Conservation (phyloP, 2,329 filamentous ascomycete genomes). For the Cladosporium cucumerinum region DNA sequence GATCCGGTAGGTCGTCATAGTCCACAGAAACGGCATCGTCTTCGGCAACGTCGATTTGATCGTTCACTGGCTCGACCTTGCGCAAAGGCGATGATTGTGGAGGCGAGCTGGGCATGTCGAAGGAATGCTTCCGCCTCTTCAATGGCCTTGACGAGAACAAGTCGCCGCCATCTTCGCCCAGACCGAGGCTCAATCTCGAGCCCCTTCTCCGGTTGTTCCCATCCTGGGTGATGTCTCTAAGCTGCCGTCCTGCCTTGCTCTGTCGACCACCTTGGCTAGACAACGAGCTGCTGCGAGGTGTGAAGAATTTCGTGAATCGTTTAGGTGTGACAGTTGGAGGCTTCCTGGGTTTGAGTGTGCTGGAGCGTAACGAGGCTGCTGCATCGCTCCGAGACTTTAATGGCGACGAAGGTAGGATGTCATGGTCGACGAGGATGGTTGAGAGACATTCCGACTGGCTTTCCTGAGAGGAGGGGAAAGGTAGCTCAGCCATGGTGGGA, state of each 20-base stretch:
- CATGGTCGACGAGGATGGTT: constrained; percentile 28
- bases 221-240: constrained; percentile 49
- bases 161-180: constrained; percentile 19
- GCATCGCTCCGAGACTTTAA: constrained; percentile 18
- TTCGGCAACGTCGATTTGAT: constrained; percentile 23
- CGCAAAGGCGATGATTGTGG: constrained; percentile 50
- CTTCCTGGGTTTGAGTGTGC: constrained; percentile 41
- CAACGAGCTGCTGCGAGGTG: constrained; percentile 39
- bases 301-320: constrained; percentile 52
- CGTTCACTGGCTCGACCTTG: constrained; percentile 31
- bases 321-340: constrained; percentile 51
- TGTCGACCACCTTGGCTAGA: constrained; percentile 26
- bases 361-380: constrained; percentile 15
- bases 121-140: constrained; percentile 30
- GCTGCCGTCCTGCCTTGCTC: constrained; percentile 43
- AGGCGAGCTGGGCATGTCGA: constrained; percentile 45
- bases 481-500: constrained; percentile 28
- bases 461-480: constrained; percentile 31
- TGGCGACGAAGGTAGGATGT: constrained; percentile 34
- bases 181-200: not conserved
- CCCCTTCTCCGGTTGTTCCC: constrained; percentile 39
- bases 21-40: constrained; percentile 19
- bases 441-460: constrained; percentile 33
- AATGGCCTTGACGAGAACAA: constrained; percentile 28
- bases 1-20: constrained; percentile 37